Percentiles rank a stretch among this genome's conserved stretches.
Evolutionary conservation across 1,284 basidiomycete genomes (phyloP).

Genomic region (Fereydounia khargensis): DNA sequence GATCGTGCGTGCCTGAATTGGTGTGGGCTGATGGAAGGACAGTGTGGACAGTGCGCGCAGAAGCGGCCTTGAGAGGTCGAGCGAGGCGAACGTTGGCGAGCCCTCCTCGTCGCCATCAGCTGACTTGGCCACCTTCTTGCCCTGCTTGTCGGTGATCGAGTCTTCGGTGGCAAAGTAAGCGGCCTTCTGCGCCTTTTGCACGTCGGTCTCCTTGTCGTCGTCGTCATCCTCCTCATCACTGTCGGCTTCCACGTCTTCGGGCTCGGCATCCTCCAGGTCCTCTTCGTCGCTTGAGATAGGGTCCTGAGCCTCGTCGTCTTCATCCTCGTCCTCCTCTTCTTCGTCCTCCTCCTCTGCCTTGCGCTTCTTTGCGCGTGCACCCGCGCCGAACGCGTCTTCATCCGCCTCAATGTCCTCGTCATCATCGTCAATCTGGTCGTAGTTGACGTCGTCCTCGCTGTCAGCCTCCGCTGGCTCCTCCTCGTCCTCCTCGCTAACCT

Average conservation of each 20-base stretch:
- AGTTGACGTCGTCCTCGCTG: slow-evolving; percentile 37
- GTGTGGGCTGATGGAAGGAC: slow-evolving; percentile 79
- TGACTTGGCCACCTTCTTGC: not conserved
- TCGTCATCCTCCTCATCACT: slow-evolving; percentile 18
- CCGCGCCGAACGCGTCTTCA: slow-evolving; percentile 44
- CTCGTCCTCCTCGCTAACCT: slow-evolving; percentile 14
- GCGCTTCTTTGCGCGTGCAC: slow-evolving; percentile 6
- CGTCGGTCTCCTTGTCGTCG: slow-evolving; percentile 37
- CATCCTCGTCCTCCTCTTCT: slow-evolving; percentile 40
- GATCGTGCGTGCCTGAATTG: slow-evolving; percentile 96
- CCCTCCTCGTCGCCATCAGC: slow-evolving; percentile 8
- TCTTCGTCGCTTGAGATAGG: too few relatives aligned
- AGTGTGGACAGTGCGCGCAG: slow-evolving; percentile 80
- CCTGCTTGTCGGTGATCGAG: not conserved
- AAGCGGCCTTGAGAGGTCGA: slow-evolving; percentile 85
- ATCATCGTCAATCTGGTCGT: slow-evolving; percentile 26
- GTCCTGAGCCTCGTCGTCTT: slow-evolving; percentile 58
- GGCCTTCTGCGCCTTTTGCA: slow-evolving; percentile 46
- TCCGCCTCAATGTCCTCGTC: slow-evolving; percentile 67
- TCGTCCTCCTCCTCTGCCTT: slow-evolving; percentile 48
- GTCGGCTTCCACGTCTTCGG: slow-evolving; percentile 22
- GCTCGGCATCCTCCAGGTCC: slow-evolving; percentile 53
- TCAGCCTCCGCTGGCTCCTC: slow-evolving; percentile 27
- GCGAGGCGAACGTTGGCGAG: slow-evolving; percentile 68
- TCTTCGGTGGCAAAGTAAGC: slow-evolving; percentile 51